A percentile compares a stretch with the other conserved stretches of the same genome.
These are phyloP conservation scores for Orbilia oligospora DNA, from an alignment of 2,329 filamentous ascomycete species.

Conservation along the genomic window DNA sequence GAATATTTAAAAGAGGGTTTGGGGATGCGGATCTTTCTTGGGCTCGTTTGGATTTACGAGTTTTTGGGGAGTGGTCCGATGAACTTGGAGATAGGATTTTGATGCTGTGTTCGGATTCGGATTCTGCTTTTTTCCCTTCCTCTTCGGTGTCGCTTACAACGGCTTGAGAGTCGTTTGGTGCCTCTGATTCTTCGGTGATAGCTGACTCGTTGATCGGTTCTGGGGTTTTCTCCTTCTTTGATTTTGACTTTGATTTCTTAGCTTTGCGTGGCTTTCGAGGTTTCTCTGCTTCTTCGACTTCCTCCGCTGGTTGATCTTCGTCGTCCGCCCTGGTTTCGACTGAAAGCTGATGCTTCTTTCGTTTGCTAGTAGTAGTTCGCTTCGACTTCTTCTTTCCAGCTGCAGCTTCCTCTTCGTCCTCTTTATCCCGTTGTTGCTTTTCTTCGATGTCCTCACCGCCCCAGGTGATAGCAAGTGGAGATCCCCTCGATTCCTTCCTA, in stretches of 20 bases:
- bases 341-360: conserved; percentile 56
- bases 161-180: conserved; percentile 51
- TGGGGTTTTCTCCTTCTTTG: conserved; percentile 39
- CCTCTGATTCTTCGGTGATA: conserved; percentile 55
- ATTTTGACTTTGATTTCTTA: conserved; percentile 45
- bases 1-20: conserved; percentile 54
- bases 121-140: conserved; percentile 43
- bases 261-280: conserved; percentile 35
- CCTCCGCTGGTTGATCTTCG: conserved; percentile 29
- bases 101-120: conserved; percentile 50
- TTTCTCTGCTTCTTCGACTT: conserved; percentile 45
- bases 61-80: conserved; percentile 24
- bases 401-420: conserved; percentile 37
- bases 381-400: conserved; percentile 32
- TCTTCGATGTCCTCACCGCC: conserved; percentile 58
- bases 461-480: conserved; percentile 60
- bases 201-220: conserved; percentile 53
- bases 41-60: conserved; percentile 18
- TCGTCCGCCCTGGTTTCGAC: conserved; percentile 58
- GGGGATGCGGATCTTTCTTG: conserved; percentile 46
- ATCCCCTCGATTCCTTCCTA: conserved; percentile 51
- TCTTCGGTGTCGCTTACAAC: conserved; percentile 54
- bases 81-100: conserved; percentile 55
- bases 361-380: conserved; percentile 33
- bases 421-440: conserved; percentile 36